These are phyloP conservation scores for Verticillium tricorpus DNA, from an alignment of 2,329 filamentous ascomycete species.

Conservation along the genomic window DNA sequence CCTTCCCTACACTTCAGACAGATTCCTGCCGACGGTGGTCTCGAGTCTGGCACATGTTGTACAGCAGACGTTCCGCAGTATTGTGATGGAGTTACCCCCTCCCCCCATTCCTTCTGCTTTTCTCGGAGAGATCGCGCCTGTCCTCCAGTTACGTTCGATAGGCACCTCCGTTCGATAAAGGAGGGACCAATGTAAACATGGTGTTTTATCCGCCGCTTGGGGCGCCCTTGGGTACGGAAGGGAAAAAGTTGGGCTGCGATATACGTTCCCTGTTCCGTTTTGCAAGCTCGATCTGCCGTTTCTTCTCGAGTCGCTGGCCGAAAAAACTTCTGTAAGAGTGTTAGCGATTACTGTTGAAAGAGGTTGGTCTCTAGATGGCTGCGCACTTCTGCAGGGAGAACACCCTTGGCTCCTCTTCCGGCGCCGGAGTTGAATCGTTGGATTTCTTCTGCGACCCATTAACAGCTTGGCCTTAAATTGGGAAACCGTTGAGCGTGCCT, in stretches of 20 bases:
- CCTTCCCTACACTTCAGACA: not conserved
- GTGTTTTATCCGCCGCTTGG: conserved; percentile 22
- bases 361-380: not conserved
- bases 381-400: conserved; percentile 49
- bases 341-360: not conserved
- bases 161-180: not conserved
- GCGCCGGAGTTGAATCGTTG: conserved; percentile 24
- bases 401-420: conserved; percentile 69
- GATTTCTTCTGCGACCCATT: conserved; percentile 30
- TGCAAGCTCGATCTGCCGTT: conserved; percentile 71
- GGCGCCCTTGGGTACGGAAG: conserved; percentile 69
- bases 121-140: not conserved
- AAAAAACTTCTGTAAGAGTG: conserved; percentile 65
- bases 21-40: not conserved
- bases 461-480: not conserved
- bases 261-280: conserved; percentile 78
- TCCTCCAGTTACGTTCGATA: not conserved
- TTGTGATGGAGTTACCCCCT: not conserved
- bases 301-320: conserved; percentile 75
- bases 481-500: conserved; percentile 28
- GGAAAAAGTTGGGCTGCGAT: conserved; percentile 75
- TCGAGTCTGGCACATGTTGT: not conserved
- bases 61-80: not conserved
- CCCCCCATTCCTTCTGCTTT: not conserved
- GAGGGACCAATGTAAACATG: not conserved